Conservation (phyloP, 2,329 filamentous ascomycete species). For the Xylaria digitata region DNA sequence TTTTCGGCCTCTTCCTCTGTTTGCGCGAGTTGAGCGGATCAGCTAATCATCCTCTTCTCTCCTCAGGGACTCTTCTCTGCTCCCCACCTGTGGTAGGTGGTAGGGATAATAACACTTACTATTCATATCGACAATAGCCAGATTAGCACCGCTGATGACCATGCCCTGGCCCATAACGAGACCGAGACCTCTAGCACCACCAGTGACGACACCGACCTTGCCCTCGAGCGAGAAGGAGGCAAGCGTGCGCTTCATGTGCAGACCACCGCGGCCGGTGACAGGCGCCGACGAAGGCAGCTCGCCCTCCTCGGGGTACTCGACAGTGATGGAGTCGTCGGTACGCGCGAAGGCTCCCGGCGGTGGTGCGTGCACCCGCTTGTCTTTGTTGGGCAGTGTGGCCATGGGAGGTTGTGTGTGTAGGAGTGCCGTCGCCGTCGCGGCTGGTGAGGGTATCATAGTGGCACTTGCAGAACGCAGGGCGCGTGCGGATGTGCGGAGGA, state of each 20-base stretch:
- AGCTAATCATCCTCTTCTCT: constrained; percentile 27
- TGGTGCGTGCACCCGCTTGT: constrained; percentile 44
- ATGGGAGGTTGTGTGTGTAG: constrained; percentile 47
- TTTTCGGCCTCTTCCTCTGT: constrained; percentile 84
- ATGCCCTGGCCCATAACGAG: constrained; percentile 94
- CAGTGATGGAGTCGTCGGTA: constrained; percentile 80
- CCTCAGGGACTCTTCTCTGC: too few relatives aligned
- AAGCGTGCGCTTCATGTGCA: constrained; percentile 86
- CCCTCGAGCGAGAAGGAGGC: constrained; percentile 88
- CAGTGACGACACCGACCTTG: constrained; percentile 86
- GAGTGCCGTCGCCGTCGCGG: constrained; percentile 31
- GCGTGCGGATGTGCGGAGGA: constrained; percentile 41
- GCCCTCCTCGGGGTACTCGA: constrained; percentile 80
- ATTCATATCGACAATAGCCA: constrained; percentile 95
- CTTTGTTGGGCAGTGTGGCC: constrained; percentile 44
- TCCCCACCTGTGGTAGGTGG: too few relatives aligned
- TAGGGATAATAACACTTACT: constrained; percentile 63
- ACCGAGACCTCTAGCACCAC: constrained; percentile 88
- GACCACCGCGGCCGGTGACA: constrained; percentile 79
- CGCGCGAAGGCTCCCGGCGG: constrained; percentile 76
- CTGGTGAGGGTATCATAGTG: constrained; percentile 35
- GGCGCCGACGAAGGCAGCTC: constrained; percentile 78
- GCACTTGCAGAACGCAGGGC: constrained; percentile 40
- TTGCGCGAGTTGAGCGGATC: constrained; percentile 22
- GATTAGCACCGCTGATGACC: constrained; percentile 85